These are phyloP conservation scores for Myrica gale DNA, from an alignment of 306 rosid genomes.

Conservation along the genomic window DNA sequence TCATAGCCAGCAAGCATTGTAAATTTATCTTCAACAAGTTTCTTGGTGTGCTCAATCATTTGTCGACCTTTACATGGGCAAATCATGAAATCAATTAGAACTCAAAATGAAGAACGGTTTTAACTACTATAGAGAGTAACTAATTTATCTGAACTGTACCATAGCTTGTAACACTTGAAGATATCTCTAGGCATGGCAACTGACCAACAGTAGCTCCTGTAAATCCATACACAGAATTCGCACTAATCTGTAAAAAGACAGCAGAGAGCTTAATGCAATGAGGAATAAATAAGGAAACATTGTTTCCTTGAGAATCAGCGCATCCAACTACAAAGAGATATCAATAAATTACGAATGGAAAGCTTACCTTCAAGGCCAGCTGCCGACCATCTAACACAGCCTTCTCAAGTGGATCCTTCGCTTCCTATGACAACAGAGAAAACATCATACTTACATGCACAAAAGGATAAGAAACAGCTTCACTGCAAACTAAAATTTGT, in stretches of 20 bases:
- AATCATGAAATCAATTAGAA: slow-evolving; percentile 29
- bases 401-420: slow-evolving; percentile 89
- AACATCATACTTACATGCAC: slow-evolving; percentile 24
- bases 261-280: slow-evolving; percentile 12
- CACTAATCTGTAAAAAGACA: slow-evolving; percentile 65
- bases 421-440: slow-evolving; percentile 52
- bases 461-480: slow-evolving; percentile 18
- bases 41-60: slow-evolving; percentile 93
- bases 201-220: slow-evolving; percentile 97
- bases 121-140: slow-evolving; percentile 22
- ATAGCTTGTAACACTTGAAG: slow-evolving; percentile 99
- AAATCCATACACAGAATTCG: slow-evolving; percentile 97
- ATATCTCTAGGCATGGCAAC: slow-evolving; percentile 91
- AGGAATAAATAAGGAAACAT: slow-evolving; percentile 8
- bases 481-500: slow-evolving; percentile 9
- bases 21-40: slow-evolving; percentile 82
- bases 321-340: slow-evolving; percentile 5
- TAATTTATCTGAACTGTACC: slow-evolving; percentile 46
- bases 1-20: slow-evolving; percentile 70
- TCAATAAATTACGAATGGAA: slow-evolving; percentile 24
- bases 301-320: slow-evolving; percentile 5
- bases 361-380: slow-evolving; percentile 74
- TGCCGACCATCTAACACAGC: slow-evolving; percentile 98
- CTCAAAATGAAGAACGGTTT: slow-evolving; percentile 13
- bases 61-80: slow-evolving; percentile 68